phyloP scores from a whole-genome alignment of 2,329 filamentous ascomycete species.

The Aureobasidium sp. region DNA sequence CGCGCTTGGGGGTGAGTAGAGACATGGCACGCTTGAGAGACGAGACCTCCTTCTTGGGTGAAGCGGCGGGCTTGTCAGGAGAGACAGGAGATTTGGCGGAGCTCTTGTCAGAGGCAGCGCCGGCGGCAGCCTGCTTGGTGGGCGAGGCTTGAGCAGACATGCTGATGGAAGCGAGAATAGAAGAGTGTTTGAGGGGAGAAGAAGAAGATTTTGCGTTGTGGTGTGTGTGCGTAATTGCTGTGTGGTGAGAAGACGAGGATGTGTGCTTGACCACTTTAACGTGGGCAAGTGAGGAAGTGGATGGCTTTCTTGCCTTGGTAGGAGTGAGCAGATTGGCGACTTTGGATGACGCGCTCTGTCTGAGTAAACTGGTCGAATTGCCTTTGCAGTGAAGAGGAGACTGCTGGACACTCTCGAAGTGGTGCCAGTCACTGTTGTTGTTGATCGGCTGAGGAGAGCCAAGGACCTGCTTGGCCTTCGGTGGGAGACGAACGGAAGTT shows the following conservation, averaged over 20 bases:
- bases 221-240: not conserved
- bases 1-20: not conserved
- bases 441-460: not conserved
- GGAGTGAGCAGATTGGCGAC: not conserved
- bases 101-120: not conserved
- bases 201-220: not conserved
- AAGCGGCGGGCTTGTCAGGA: not conserved
- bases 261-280: not conserved
- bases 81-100: not conserved
- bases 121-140: not conserved
- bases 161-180: not conserved
- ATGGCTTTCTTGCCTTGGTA: not conserved
- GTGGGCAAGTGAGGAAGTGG: not conserved
- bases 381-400: not conserved
- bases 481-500: not conserved
- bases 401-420: not conserved
- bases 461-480: constrained; percentile 10
- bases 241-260: not conserved
- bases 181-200: not conserved
- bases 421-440: not conserved
- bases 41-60: not conserved
- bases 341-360: not conserved
- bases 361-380: not conserved
- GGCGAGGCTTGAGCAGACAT: not conserved
- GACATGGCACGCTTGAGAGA: not conserved